Base-by-base conservation (phyloP, 1,284 basidiomycete genomes). In the Gomphus bonarii region DNA sequence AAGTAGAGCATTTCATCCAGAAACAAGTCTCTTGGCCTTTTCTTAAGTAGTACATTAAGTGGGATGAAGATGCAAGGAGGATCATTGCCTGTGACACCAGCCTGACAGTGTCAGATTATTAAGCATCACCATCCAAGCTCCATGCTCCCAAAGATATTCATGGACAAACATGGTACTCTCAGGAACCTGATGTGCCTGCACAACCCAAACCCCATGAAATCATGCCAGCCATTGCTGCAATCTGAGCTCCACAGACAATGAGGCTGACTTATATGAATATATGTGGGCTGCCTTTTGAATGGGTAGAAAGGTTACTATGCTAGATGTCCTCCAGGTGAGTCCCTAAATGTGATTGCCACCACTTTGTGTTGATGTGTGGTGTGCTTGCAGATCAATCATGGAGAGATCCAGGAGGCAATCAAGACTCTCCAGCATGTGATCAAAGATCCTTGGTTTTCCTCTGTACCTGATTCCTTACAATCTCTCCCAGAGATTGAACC, bases 321-420 rank as follows among this genome's bases (percentile, higher is more conserved):
- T 86, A 33, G 70, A 75, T 38, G 73, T 82, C 9, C 70, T 89
- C 58, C 50, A 57, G 55, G 55, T 56, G 7, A 16, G 54, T 56
- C 28, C 55, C 16, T 42, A 64, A 3, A 59, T 61, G 33, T 59
- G 60, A 60, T 53, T 52, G 61, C 46, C 57, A 16, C 22, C n/a
- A n/a, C 12, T 30, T 3, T 38, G 30, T 14, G 28, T 35, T 49
- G 18, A 46, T 20, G 4, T 46, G 25, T 18, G 22, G 1, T n/a
- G 22, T 20, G 3, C 16, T 18, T 35, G 6, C 12, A 85, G 62
- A 76, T 87, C 20, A 75, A 76, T 36, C 73, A 77, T 59, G 77
- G 80, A 49, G 84, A 89, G 67, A 84, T 88, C 73, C 83, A 84
- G 0, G 88, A 90, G 66, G 86, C 86, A n/a, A 79, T 88, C 65